Conservation (phyloP, 495 filamentous ascomycete genomes). For the Penicillium manginii region DNA sequence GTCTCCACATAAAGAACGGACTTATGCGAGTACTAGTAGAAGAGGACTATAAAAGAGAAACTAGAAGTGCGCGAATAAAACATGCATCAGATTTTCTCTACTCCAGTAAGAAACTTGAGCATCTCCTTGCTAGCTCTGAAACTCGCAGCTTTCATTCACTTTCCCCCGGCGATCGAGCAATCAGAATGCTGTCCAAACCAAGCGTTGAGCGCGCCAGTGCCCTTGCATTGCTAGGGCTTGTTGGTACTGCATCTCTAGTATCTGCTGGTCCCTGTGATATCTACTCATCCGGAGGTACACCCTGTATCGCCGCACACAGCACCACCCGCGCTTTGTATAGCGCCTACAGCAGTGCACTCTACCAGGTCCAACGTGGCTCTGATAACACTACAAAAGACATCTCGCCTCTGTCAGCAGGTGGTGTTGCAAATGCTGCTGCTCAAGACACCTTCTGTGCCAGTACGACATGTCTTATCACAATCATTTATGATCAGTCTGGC, state of each 20-base stretch:
- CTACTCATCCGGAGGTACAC: conserved; percentile 54
- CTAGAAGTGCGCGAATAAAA: background rate
- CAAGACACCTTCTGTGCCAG: conserved; percentile 60
- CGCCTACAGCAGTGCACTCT: conserved; percentile 53
- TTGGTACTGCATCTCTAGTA: conserved; percentile 44
- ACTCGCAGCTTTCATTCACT: background rate
- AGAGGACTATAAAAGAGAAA: background rate
- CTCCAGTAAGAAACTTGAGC: background rate
- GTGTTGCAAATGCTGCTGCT: conserved; percentile 57
- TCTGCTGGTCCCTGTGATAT: conserved; percentile 59
- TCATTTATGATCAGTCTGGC: conserved; percentile 65
- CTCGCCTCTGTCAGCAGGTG: conserved; percentile 51
- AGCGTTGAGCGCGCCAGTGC: conserved; percentile 35
- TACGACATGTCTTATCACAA: conserved; percentile 61
- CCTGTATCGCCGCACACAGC: conserved; percentile 62
- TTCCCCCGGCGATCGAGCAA: background rate
- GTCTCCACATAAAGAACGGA: background rate
- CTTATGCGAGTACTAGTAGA: background rate
- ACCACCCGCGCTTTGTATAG: conserved; percentile 62
- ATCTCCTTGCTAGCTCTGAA: background rate
- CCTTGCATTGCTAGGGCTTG: conserved; percentile 41
- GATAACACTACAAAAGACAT: conserved; percentile 52
- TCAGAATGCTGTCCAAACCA: conserved; percentile 38
- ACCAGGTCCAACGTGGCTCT: conserved; percentile 58
- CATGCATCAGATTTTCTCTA: background rate